Evolutionary conservation across 1,284 basidiomycete species (phyloP), one percentile per base, ranked within the genome.

Genomic region (Earliella scabrosa): DNA sequence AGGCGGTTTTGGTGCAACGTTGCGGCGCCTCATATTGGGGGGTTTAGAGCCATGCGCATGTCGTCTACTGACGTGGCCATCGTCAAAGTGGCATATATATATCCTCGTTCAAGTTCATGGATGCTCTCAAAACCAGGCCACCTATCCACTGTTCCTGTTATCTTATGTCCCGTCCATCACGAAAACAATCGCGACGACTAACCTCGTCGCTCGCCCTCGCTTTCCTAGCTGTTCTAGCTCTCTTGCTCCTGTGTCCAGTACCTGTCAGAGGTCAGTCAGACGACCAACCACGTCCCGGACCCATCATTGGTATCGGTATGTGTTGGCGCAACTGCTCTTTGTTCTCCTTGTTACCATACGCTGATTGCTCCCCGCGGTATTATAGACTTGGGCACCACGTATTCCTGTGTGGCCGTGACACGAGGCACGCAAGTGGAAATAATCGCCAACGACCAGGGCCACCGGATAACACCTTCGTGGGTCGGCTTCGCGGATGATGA

Each of bases 291-390:
- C 87, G 93, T 65, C 95, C 92, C 74, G 95, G 95, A 58, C 90
- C 90, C 43, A 94, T 98, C 43, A 97, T 97, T 72, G 95, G 93
- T 82, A 97, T 97, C 71, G 95, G 93, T 90, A n/a, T n/a, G n/a
- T n/a, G n/a, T n/a, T n/a, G n/a, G n/a, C n/a, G n/a, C n/a, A n/a
- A n/a, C n/a, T n/a, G n/a, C n/a, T n/a, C n/a, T n/a, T n/a, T n/a
- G n/a, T n/a, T n/a, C n/a, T n/a, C n/a, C n/a, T n/a, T n/a, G n/a
- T n/a, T n/a, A n/a, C n/a, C n/a, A n/a, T n/a, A 31, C 7, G 29
- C 29, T 31, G 6, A 31, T 31, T 31, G 29, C 6, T 13, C 13
- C 11, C 77, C 67, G 10, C 49, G 23, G n/a, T 20, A 24, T 3
- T 52, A 2, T 59, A 91, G 90, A 92, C 77, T 77, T 92, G 76